Percentiles rank a stretch among this genome's conserved stretches.
Conservation (phyloP, 257 asterid genomes). For the Solanum corneliomulleri region DNA sequence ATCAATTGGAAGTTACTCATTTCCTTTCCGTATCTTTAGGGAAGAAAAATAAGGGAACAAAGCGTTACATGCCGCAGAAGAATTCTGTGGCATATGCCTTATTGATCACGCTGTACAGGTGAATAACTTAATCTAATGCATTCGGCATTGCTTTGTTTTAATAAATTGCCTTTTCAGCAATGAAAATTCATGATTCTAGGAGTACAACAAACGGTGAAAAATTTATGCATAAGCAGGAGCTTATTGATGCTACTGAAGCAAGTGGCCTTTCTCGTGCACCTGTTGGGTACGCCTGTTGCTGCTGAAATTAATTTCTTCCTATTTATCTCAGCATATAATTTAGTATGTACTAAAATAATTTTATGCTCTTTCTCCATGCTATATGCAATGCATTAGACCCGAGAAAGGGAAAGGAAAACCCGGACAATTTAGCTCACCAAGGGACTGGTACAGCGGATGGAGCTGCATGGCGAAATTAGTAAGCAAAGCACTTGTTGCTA, state of each 20-base stretch:
- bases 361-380: neutral
- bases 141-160: neutral
- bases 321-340: neutral
- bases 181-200: slow-evolving; percentile 22
- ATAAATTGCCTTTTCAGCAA: neutral
- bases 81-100: slow-evolving; percentile 89
- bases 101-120: slow-evolving; percentile 80
- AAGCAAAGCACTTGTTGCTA: slow-evolving; percentile 79
- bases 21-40: slow-evolving; percentile 27
- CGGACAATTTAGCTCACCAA: slow-evolving; percentile 72
- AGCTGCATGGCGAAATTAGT: slow-evolving; percentile 79
- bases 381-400: slow-evolving; percentile 36
- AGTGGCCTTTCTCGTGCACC: slow-evolving; percentile 93
- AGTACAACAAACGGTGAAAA: slow-evolving; percentile 42
- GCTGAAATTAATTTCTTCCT: neutral
- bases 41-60: slow-evolving; percentile 42
- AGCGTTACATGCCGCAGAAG: slow-evolving; percentile 83
- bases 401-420: slow-evolving; percentile 77
- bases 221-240: slow-evolving; percentile 79
- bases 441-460: slow-evolving; percentile 98
- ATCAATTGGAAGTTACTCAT: neutral
- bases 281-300: slow-evolving; percentile 30
- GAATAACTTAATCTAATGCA: neutral
- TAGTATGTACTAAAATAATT: neutral
- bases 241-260: slow-evolving; percentile 78